phyloP scores from a whole-genome alignment of 306 rosid species.

The Neltuma alba region DNA sequence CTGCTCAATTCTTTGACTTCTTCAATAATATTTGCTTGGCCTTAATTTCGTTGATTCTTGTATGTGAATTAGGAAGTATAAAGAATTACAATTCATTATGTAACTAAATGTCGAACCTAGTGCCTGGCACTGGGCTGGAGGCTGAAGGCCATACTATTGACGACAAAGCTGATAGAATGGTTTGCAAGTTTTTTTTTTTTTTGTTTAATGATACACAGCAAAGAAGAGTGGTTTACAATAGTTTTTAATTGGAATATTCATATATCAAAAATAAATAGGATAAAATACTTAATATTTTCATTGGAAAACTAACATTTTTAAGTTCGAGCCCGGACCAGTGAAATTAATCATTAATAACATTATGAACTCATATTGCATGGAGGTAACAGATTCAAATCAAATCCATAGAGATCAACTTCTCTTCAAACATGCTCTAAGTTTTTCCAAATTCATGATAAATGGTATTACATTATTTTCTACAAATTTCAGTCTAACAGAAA shows the following conservation, averaged over 20 bases:
- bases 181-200: too few species aligned
- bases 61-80: background rate
- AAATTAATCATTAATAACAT: background rate
- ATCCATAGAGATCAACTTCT: background rate
- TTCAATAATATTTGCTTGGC: background rate
- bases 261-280: background rate
- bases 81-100: background rate
- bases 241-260: background rate
- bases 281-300: background rate
- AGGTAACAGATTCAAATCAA: background rate
- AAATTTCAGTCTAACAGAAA: background rate
- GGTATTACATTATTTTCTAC: background rate
- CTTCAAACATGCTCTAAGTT: background rate
- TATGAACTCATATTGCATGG: too few species aligned
- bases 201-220: too few species aligned
- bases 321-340: background rate
- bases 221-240: too few species aligned
- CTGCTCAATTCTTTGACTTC: slow-evolving; percentile 9
- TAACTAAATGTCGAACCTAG: background rate
- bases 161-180: background rate
- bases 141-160: background rate
- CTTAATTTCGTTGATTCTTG: background rate
- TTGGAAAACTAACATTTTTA: background rate
- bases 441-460: background rate
- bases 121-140: background rate